A percentile compares a stretch with the other conserved stretches of the same genome.
phyloP scores from a whole-genome alignment of 2,329 filamentous ascomycete species.

The Apiospora sp. region DNA sequence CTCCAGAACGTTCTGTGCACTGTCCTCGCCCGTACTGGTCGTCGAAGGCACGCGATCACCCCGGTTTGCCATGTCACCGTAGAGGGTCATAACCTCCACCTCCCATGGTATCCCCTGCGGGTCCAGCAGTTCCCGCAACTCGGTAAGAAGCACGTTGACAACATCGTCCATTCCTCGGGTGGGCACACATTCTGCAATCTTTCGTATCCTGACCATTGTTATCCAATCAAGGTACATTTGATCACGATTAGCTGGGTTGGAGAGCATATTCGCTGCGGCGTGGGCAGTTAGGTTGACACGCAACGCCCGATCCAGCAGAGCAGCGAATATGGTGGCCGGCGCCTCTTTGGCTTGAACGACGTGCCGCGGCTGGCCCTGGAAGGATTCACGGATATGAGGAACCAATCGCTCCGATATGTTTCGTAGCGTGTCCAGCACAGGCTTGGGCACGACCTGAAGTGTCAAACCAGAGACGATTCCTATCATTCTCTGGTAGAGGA shows the following conservation, averaged over 20 bases:
- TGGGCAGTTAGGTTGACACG: constrained; percentile 94
- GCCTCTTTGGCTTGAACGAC: constrained; percentile 87
- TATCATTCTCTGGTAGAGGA: constrained; percentile 97
- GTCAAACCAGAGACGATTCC: constrained; percentile 88
- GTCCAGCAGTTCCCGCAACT: constrained; percentile 75
- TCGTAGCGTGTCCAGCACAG: constrained; percentile 85
- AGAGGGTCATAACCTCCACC: constrained; percentile 66
- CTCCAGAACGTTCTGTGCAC: constrained; percentile 74
- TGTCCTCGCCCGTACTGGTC: constrained; percentile 47
- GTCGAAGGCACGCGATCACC: constrained; percentile 52
- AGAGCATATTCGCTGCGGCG: constrained; percentile 90
- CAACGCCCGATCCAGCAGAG: constrained; percentile 84
- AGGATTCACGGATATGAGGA: constrained; percentile 82
- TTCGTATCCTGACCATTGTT: constrained; percentile 67
- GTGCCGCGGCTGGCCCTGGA: constrained; percentile 84
- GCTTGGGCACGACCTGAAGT: constrained; percentile 87
- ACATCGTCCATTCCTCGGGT: constrained; percentile 72
- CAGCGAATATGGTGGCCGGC: constrained; percentile 88
- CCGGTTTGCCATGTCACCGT: constrained; percentile 62
- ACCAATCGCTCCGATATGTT: constrained; percentile 87
- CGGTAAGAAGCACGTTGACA: constrained; percentile 67
- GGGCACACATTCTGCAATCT: constrained; percentile 70
- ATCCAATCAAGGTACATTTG: constrained; percentile 97
- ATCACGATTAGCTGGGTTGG: constrained; percentile 86
- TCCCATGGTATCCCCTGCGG: constrained; percentile 73